Evolutionary conservation across 179 eudicot species (phyloP).

Genomic region (Silene noctiflora): DNA sequence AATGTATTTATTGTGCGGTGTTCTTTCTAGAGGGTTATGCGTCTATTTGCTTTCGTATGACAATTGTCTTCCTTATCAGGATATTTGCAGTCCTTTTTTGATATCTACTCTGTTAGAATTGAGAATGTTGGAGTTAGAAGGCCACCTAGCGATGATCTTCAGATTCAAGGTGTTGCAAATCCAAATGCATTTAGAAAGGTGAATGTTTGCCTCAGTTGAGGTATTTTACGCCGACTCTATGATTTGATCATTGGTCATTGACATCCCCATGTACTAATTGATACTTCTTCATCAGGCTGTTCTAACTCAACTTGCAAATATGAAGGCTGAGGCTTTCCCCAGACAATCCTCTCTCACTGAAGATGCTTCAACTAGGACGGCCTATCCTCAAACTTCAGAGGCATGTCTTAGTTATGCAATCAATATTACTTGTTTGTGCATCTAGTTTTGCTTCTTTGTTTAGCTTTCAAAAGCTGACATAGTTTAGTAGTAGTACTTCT

Average conservation of each 20-base stretch:
- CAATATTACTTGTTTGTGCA: neutral
- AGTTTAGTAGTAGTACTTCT: neutral
- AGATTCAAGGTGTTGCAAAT: conserved; percentile 71
- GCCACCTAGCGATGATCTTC: conserved; percentile 75
- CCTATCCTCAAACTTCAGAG: conserved; percentile 43
- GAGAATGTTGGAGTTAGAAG: conserved; percentile 79
- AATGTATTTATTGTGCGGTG: neutral
- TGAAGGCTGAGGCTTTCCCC: conserved; percentile 55
- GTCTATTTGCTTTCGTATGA: conserved; percentile 10
- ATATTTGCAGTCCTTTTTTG: conserved; percentile 73
- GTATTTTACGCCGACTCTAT: conserved; percentile 3
- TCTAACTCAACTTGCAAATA: conserved; percentile 49
- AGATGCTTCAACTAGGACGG: conserved; percentile 42
- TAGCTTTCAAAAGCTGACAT: neutral
- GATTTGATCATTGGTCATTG: neutral
- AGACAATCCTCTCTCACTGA: conserved; percentile 48
- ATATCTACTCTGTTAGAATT: conserved; percentile 71
- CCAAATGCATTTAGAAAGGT: conserved; percentile 80
- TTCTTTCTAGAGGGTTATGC: neutral
- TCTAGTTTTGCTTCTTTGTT: neutral
- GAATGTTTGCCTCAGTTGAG: conserved; percentile 17
- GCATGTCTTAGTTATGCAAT: conserved; percentile 35
- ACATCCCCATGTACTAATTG: conserved; percentile 14
- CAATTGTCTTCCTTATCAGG: conserved; percentile 38
- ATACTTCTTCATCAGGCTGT: conserved; percentile 53